phyloP scores from a whole-genome alignment of 1,284 basidiomycete genomes.

The Sphaerobolus stellatus region DNA sequence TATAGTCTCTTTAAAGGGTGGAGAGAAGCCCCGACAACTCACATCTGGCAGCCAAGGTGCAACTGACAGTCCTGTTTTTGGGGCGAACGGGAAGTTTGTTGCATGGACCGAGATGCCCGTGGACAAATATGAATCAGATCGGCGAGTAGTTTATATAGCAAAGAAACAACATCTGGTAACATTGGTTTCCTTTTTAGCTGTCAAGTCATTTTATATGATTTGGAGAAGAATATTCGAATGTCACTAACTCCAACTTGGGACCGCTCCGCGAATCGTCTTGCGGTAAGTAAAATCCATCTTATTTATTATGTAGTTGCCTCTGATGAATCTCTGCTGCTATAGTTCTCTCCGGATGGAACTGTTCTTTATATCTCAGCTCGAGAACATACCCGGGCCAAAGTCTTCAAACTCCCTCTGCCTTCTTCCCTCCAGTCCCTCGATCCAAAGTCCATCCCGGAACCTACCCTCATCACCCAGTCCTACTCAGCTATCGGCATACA shows the following conservation, averaged over 20 bases:
- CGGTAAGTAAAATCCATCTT: conserved; percentile 46
- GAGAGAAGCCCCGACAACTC: conserved; percentile 54
- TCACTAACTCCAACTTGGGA: conserved; percentile 82
- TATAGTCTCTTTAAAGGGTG: conserved; percentile 54
- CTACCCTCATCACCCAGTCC: conserved; percentile 55
- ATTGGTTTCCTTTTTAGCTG: conserved; percentile 39
- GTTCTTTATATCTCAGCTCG: conserved; percentile 75
- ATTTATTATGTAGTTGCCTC: too few relatives aligned
- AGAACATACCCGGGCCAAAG: conserved; percentile 70
- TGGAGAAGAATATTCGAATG: conserved; percentile 63
- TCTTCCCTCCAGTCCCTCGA: conserved; percentile 55
- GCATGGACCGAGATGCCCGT: conserved; percentile 85
- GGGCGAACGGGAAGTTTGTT: conserved; percentile 61
- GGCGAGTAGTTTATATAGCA: conserved; percentile 38
- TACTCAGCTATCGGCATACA: conserved; percentile 61
- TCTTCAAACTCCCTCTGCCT: conserved; percentile 68
- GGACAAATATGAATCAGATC: conserved; percentile 86
- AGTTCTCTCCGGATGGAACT: conserved; percentile 74
- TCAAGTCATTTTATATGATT: conserved; percentile 77
- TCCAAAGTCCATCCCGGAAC: conserved; percentile 47
- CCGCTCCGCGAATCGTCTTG: conserved; percentile 62
- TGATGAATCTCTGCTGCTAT: not conserved
- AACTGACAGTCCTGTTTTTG: conserved; percentile 68
- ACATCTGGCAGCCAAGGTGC: conserved; percentile 85
- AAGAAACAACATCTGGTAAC: not conserved